phyloP scores from a whole-genome alignment of 179 eudicot genomes.

The Patellifolia procumbens region DNA sequence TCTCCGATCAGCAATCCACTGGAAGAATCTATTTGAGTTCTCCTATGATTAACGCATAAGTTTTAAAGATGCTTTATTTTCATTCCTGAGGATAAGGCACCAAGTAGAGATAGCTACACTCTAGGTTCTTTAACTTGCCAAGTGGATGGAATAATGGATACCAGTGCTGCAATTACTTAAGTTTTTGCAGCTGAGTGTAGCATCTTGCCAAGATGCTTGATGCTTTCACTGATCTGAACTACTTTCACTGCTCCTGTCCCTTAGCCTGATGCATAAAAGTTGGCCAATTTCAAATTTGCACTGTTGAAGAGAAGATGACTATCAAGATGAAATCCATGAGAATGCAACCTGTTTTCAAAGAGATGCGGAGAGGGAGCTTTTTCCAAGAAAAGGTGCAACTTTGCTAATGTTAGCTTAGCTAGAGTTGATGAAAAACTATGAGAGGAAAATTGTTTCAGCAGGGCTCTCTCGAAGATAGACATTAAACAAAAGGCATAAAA shows the following conservation, averaged over 20 bases:
- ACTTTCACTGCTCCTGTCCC: not conserved
- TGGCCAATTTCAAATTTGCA: not conserved
- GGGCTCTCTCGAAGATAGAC: not conserved
- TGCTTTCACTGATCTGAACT: not conserved
- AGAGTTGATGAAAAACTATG: not conserved
- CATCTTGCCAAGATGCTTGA: not conserved
- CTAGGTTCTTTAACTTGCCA: not conserved
- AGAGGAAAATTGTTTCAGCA: not conserved
- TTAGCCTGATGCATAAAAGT: no score
- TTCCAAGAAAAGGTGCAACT: not conserved
- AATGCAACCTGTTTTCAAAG: not conserved
- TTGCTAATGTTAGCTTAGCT: not conserved
- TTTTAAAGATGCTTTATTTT: no score
- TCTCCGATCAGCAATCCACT: no score
- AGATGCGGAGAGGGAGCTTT: not conserved
- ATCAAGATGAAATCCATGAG: not conserved
- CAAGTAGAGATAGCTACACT: not conserved
- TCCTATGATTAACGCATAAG: not conserved
- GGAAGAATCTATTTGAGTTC: no score
- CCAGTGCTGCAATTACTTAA: not conserved
- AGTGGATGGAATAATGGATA: not conserved
- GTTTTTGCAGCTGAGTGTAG: not conserved
- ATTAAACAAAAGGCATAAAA: not conserved
- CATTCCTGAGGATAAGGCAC: not conserved
- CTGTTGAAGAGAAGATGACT: not conserved